Base-by-base conservation (phyloP, 2,329 filamentous ascomycete genomes). In the Fusarium dimerum region DNA sequence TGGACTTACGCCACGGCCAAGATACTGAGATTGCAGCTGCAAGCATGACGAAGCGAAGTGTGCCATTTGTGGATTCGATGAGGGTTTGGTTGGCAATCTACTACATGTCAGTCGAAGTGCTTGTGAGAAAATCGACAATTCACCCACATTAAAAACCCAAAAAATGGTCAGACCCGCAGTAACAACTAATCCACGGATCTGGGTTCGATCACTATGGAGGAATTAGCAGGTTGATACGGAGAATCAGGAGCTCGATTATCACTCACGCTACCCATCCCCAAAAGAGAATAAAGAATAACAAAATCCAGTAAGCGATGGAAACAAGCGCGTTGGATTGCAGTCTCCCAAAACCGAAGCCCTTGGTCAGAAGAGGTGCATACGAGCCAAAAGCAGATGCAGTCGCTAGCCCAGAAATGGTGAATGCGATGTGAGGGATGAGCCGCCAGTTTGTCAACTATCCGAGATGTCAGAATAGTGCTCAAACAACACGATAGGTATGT, bases 381-480 rank as follows among this genome's bases (percentile, higher is more conserved):
- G 51, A 48, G 12, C 47, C 43, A 36, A 56, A 51, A 2, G 66
- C 60, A 1, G 61, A 56, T 1, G 65, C 61, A 0, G 70, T 67
- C 1, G 69, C 61, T 9, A 71, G 59, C 36, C 63, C 64, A 10
- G 50, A 36, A 34, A 72, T 62, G 2, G 68, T 71, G 26, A 67
- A 59, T n/a, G 42, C 45, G 29, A 72, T 43, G 45, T 73, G 70
- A 10, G 69, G 64, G 4, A 71, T 47, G 3, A 72, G 58, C n/a
- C 58, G 61, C 69, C 69, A 72, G 60, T 72, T 71, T 8, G 68
- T 70, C 17, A 72, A 56, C 64, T 71, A 10, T 20, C n/a, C n/a
- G n/a, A n/a, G n/a, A n/a, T n/a, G n/a, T n/a, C n/a, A n/a, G n/a
- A n/a, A n/a, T n/a, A n/a, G n/a, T n/a, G n/a, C n/a, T n/a, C n/a